phyloP scores from a whole-genome alignment of 2,329 filamentous ascomycete genomes.

The Sporothrix brunneoviolacea region DNA sequence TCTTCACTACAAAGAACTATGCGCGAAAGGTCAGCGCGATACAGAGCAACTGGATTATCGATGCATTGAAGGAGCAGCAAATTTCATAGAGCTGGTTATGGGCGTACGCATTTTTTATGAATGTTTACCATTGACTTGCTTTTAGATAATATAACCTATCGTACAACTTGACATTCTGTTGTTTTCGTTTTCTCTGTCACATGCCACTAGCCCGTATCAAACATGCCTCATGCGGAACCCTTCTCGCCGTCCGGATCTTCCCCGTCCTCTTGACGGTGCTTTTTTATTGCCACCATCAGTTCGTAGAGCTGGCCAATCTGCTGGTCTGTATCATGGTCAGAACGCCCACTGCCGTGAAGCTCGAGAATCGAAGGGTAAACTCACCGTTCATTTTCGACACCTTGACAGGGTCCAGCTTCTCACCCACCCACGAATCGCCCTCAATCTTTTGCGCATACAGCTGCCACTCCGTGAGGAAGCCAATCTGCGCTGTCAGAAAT shows the following conservation, averaged over 20 bases:
- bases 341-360: no score
- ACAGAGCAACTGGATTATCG: constrained; percentile 52
- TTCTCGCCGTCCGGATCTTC: background rate
- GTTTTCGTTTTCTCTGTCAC: no score
- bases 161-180: no score
- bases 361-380: constrained; percentile 32
- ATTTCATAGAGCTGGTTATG: no score
- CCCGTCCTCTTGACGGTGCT: constrained; percentile 24
- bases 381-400: constrained; percentile 90
- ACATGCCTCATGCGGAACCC: no score
- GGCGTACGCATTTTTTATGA: no score
- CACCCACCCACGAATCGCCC: constrained; percentile 76
- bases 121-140: no score
- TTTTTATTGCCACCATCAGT: constrained; percentile 74
- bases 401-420: constrained; percentile 75
- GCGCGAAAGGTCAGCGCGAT: constrained; percentile 59
- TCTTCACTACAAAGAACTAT: constrained; percentile 60
- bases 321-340: constrained; percentile 55
- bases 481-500: constrained; percentile 55
- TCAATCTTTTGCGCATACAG: constrained; percentile 88
- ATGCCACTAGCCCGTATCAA: no score
- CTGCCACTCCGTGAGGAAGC: constrained; percentile 96
- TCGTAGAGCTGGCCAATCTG: constrained; percentile 93
- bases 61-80: constrained; percentile 34
- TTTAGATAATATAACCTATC: no score